A percentile compares a stretch with the other conserved stretches of the same genome.
Evolutionary conservation across 257 asterid species (phyloP).

Genomic region (Handroanthus guayacan): DNA sequence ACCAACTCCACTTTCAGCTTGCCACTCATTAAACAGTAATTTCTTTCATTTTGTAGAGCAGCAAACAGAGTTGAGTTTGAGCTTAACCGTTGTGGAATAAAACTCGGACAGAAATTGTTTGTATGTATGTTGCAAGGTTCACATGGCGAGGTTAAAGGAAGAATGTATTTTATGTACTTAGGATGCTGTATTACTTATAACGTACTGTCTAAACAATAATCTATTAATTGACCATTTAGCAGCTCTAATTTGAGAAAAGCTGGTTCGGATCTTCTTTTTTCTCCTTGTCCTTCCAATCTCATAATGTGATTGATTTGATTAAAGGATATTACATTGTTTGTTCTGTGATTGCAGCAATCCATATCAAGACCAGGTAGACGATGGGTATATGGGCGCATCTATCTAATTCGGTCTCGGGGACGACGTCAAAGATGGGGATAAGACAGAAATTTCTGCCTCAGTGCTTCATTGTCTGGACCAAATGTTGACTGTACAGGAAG

Average conservation of each 20-base stretch:
- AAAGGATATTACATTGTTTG: not conserved
- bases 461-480: not conserved
- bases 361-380: slow-evolving; percentile 61
- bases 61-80: not conserved
- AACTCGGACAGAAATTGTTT: not conserved
- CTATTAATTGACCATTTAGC: not conserved
- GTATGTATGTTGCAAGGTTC: not conserved
- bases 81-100: not conserved
- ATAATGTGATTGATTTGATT: not conserved
- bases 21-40: no score
- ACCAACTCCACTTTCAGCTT: not conserved
- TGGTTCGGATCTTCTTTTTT: not conserved
- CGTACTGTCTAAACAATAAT: not conserved
- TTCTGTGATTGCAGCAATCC: slow-evolving; percentile 62
- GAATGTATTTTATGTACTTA: not conserved
- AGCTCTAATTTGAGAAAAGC: not conserved
- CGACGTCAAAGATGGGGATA: slow-evolving; percentile 63
- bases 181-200: not conserved
- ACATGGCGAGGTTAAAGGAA: not conserved
- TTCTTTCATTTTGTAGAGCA: not conserved
- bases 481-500: slow-evolving; percentile 34
- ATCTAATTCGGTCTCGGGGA: slow-evolving; percentile 66
- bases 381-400: slow-evolving; percentile 99
- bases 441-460: slow-evolving; percentile 17
- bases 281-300: not conserved